A percentile compares a stretch with the other conserved stretches of the same genome.
Conservation (phyloP, 768 basidiomycete genomes). For the Mycena indigotica region DNA sequence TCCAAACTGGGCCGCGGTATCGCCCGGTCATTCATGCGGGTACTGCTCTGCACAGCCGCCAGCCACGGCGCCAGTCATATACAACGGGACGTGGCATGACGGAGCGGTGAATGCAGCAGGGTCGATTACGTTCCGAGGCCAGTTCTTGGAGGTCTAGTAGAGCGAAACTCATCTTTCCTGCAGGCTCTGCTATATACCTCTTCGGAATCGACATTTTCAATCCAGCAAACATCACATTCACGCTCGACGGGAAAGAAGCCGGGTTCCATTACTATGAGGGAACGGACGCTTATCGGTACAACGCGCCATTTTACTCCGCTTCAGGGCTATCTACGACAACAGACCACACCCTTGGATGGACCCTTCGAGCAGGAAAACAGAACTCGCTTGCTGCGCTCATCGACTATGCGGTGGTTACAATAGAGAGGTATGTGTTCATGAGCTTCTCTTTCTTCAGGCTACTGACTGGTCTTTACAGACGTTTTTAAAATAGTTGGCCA, state of each 20-base stretch:
- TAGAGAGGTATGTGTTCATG: background rate
- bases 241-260: background rate
- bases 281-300: slow-evolving; percentile 11
- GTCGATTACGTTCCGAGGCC: slow-evolving; percentile 16
- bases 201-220: slow-evolving; percentile 19
- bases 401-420: slow-evolving; percentile 15
- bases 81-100: slow-evolving; percentile 20
- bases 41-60: slow-evolving; percentile 22
- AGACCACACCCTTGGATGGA: slow-evolving; percentile 16
- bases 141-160: background rate
- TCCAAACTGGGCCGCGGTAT: slow-evolving; percentile 16
- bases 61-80: slow-evolving; percentile 5
- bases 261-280: slow-evolving; percentile 13
- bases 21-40: slow-evolving; percentile 2
- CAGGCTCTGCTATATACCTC: slow-evolving; percentile 13
- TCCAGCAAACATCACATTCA: slow-evolving; percentile 17
- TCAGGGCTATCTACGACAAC: background rate
- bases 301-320: slow-evolving; percentile 15
- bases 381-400: slow-evolving; percentile 12
- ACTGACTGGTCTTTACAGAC: too few relatives aligned
- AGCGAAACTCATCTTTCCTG: background rate
- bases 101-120: slow-evolving; percentile 5
- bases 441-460: background rate
- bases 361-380: slow-evolving; percentile 1
- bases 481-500: too few relatives aligned